These are phyloP conservation scores for Acacia confusa DNA, from an alignment of 306 rosid genomes.

Conservation along the genomic window DNA sequence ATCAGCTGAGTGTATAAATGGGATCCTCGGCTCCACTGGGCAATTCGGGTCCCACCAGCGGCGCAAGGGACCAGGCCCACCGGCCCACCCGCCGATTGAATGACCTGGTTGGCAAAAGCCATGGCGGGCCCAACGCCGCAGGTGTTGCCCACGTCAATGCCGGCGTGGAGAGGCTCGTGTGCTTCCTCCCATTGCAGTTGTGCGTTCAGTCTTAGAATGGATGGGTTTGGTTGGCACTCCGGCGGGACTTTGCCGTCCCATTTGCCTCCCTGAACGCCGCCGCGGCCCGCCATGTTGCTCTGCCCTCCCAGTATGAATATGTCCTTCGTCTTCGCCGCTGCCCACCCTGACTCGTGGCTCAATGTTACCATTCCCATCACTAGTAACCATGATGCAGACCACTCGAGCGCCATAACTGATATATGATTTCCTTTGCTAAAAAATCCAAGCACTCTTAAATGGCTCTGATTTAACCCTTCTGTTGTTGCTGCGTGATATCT, in stretches of 20 bases:
- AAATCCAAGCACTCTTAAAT: too few relatives aligned
- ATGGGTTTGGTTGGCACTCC: constrained; percentile 38
- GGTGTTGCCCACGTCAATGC: constrained; percentile 49
- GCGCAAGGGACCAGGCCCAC: constrained; percentile 76
- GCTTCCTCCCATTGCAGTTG: constrained; percentile 57
- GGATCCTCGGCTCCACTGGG: constrained; percentile 49
- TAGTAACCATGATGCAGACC: background rate
- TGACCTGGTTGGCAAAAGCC: constrained; percentile 58
- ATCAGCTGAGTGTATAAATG: constrained; percentile 42
- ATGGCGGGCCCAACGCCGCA: constrained; percentile 71
- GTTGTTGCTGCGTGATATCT: background rate
- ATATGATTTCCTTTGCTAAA: background rate
- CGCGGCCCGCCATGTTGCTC: constrained; percentile 80
- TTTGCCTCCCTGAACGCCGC: constrained; percentile 41
- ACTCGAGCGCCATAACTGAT: background rate
- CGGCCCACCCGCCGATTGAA: background rate
- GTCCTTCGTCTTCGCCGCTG: background rate
- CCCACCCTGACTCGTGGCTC: background rate
- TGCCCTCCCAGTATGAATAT: constrained; percentile 62
- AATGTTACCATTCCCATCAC: background rate
- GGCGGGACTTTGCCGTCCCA: constrained; percentile 45
- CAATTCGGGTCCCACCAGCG: constrained; percentile 54
- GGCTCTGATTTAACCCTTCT: background rate
- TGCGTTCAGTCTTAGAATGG: constrained; percentile 35
- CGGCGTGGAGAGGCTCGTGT: constrained; percentile 57